These are phyloP conservation scores for Blastobotrys capitulatus DNA, from an alignment of 1,139 yeast species.

Conservation along the genomic window DNA sequence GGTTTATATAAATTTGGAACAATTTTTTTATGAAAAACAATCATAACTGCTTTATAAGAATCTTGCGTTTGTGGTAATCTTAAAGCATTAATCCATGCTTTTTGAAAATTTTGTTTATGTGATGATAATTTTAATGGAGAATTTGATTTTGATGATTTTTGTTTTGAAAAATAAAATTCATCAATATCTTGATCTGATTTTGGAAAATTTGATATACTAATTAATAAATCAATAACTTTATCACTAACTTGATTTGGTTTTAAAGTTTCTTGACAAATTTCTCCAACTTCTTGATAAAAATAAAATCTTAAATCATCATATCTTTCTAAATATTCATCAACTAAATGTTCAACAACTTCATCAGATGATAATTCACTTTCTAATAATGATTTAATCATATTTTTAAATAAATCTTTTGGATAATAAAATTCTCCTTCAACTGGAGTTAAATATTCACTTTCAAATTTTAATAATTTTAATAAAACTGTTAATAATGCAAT, in stretches of 20 bases:
- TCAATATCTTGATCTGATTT: slow-evolving; percentile 27
- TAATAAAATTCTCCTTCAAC: slow-evolving; percentile 49
- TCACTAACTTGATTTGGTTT: slow-evolving; percentile 11
- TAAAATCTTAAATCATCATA: slow-evolving; percentile 35
- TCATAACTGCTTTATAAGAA: slow-evolving; percentile 66
- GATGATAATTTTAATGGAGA: slow-evolving; percentile 43
- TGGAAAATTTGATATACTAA: slow-evolving; percentile 19
- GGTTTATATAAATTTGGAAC: slow-evolving; percentile 81
- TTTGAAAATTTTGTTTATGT: slow-evolving; percentile 66
- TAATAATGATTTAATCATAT: slow-evolving; percentile 47
- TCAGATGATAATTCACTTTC: slow-evolving; percentile 29
- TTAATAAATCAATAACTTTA: slow-evolving; percentile 12
- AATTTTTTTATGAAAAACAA: slow-evolving; percentile 73
- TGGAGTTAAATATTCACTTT: slow-evolving; percentile 48
- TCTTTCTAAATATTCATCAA: slow-evolving; percentile 47
- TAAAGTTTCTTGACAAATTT: slow-evolving; percentile 12
- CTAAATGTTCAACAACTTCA: slow-evolving; percentile 55
- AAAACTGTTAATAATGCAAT: slow-evolving; percentile 51
- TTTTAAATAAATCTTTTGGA: slow-evolving; percentile 52
- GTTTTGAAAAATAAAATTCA: slow-evolving; percentile 29
- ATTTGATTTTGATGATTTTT: slow-evolving; percentile 41
- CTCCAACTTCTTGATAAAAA: slow-evolving; percentile 21
- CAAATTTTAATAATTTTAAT: slow-evolving; percentile 58
- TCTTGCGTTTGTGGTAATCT: slow-evolving; percentile 40
- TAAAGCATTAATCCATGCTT: slow-evolving; percentile 56